A percentile compares a stretch with the other conserved stretches of the same genome.
These are phyloP conservation scores for Xylariaceae sp. DNA, from an alignment of 2,329 filamentous ascomycete species.

Conservation along the genomic window DNA sequence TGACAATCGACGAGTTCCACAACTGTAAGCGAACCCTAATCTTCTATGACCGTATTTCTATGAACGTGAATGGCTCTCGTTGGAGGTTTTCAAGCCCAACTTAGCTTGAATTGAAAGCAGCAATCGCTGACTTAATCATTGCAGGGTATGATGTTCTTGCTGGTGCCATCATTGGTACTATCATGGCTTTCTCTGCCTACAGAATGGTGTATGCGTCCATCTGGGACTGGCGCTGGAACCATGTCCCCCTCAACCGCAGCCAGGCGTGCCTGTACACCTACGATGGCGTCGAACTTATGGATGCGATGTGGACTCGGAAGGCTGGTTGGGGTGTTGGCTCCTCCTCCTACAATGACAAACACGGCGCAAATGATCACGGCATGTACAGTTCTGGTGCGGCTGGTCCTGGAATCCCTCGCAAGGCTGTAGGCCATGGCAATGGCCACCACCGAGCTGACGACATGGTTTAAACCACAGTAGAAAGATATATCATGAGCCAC, in stretches of 20 bases:
- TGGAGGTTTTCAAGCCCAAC: too few relatives aligned
- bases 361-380: conserved; percentile 19
- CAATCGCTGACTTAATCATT: not conserved
- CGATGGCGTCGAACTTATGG: conserved; percentile 54
- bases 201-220: conserved; percentile 71
- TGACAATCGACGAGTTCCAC: conserved; percentile 77
- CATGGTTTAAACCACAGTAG: conserved; percentile 35
- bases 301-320: conserved; percentile 63
- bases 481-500: too few relatives aligned
- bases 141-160: conserved; percentile 69
- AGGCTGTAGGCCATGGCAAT: conserved; percentile 34
- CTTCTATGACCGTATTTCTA: not conserved
- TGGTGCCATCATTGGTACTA: conserved; percentile 67
- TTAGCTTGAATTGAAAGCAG: not conserved
- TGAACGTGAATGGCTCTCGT: too few relatives aligned
- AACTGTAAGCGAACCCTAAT: conserved; percentile 55
- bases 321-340: conserved; percentile 62
- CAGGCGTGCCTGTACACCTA: conserved; percentile 58
- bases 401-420: conserved; percentile 27
- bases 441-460: conserved; percentile 31
- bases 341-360: conserved; percentile 43
- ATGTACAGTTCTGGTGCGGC: conserved; percentile 3
- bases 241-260: conserved; percentile 67
- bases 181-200: conserved; percentile 69
- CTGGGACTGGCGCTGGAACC: conserved; percentile 71